Conservation (phyloP, 257 asterid genomes). For the Striga asiatica region DNA sequence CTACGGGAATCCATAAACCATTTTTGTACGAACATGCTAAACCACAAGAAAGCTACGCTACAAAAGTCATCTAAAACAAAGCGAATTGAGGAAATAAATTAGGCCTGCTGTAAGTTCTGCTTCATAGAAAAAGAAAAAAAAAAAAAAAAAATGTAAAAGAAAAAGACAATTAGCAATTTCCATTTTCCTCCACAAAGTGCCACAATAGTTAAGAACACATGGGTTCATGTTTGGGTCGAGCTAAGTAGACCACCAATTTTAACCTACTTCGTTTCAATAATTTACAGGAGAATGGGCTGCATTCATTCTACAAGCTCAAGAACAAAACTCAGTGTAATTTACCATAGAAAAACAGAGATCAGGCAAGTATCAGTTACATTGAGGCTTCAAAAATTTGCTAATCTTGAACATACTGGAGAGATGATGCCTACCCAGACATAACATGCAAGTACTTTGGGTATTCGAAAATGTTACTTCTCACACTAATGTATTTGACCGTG, state of each 20-base stretch:
- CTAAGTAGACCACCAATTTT: background rate
- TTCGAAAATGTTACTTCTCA: background rate
- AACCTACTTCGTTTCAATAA: background rate
- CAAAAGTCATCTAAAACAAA: background rate
- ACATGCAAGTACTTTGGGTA: background rate
- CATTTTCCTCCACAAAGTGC: too few relatives aligned
- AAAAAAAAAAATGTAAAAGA: too few relatives aligned
- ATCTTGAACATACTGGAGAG: background rate
- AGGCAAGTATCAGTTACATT: background rate
- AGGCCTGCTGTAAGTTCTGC: too few relatives aligned
- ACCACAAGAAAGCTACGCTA: too few relatives aligned
- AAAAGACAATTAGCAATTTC: too few relatives aligned
- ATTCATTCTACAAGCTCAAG: background rate
- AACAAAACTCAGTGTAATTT: background rate
- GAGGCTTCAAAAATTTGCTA: background rate
- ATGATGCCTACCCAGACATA: background rate
- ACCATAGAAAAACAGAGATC: conserved; percentile 3
- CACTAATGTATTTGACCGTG: background rate
- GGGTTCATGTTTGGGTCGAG: too few relatives aligned
- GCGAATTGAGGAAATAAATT: too few relatives aligned
- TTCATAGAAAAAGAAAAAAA: too few relatives aligned
- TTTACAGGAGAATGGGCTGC: conserved; percentile 10
- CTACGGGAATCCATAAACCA: too few relatives aligned
- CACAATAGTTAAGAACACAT: background rate
- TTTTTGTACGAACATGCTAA: too few relatives aligned